Conservation (phyloP, 306 rosid species). For the Comarum palustre region DNA sequence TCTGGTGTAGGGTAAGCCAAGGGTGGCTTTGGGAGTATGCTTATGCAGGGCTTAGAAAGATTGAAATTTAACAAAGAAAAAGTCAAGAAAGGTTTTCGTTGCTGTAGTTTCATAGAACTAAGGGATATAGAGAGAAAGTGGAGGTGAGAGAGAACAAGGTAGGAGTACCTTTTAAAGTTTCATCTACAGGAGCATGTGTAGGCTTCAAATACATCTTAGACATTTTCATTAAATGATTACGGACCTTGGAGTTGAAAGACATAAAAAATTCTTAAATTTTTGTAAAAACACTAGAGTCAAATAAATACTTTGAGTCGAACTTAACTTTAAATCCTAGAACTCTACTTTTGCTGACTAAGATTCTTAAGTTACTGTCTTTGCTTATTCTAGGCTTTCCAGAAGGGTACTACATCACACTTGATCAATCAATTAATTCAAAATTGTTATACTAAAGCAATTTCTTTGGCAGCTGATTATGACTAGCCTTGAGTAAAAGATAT, state of each 20-base stretch:
- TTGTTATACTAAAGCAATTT: background rate
- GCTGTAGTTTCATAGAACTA: background rate
- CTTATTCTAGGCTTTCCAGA: background rate
- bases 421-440: background rate
- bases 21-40: background rate
- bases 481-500: constrained; percentile 2
- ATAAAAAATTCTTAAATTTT: background rate
- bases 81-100: background rate
- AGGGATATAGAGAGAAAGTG: background rate
- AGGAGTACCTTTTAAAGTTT: background rate
- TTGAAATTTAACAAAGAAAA: background rate
- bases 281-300: background rate
- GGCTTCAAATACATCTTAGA: background rate
- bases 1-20: background rate
- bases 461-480: background rate
- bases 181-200: background rate
- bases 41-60: background rate
- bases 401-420: background rate
- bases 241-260: background rate
- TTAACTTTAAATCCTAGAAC: background rate
- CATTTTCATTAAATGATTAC: background rate
- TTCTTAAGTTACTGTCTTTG: background rate
- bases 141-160: background rate
- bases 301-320: background rate
- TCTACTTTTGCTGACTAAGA: background rate